Conservation (phyloP, 805 yeast genomes). For the Myxozyma kluyveri region DNA sequence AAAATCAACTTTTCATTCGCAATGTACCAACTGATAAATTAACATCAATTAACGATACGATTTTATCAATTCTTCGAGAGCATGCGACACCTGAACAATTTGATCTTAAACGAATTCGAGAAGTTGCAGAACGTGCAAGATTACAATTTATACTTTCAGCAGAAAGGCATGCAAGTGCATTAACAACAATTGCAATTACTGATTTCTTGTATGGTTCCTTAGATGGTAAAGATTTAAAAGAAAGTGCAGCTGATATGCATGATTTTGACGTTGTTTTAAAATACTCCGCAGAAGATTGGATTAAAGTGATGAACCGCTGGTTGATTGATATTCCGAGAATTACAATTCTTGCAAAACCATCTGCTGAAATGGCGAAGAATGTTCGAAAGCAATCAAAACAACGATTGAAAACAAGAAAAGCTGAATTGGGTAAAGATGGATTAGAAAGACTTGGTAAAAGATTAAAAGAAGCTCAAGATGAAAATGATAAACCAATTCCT, state of each 20-base stretch:
- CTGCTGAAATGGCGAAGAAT: conserved; percentile 53
- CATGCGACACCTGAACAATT: conserved; percentile 52
- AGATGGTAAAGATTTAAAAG: conserved; percentile 56
- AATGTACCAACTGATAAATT: conserved; percentile 67
- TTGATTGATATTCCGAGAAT: conserved; percentile 63
- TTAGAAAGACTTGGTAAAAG: conserved; percentile 50
- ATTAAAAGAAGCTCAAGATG: conserved; percentile 59
- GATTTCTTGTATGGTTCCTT: conserved; percentile 77
- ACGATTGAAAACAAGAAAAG: conserved; percentile 50
- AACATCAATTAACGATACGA: conserved; percentile 50
- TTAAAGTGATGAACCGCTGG: conserved; percentile 48
- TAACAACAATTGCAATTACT: conserved; percentile 65
- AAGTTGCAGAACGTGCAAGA: conserved; percentile 62
- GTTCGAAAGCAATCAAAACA: conserved; percentile 53
- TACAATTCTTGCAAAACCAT: conserved; percentile 70
- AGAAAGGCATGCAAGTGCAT: conserved; percentile 33
- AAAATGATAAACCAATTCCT: conserved; percentile 78
- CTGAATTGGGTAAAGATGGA: conserved; percentile 58
- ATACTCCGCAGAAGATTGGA: conserved; percentile 75
- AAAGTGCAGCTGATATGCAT: conserved; percentile 53
- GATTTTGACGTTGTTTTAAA: conserved; percentile 57
- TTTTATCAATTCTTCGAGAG: conserved; percentile 50
- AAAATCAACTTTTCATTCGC: conserved; percentile 46
- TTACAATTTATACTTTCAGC: conserved; percentile 47
- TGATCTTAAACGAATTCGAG: conserved; percentile 64